Evolutionary conservation across 208 protist genomes (phyloP), one percentile per base, ranked within the genome.

Genomic region (Leishmania amazonensis): DNA sequence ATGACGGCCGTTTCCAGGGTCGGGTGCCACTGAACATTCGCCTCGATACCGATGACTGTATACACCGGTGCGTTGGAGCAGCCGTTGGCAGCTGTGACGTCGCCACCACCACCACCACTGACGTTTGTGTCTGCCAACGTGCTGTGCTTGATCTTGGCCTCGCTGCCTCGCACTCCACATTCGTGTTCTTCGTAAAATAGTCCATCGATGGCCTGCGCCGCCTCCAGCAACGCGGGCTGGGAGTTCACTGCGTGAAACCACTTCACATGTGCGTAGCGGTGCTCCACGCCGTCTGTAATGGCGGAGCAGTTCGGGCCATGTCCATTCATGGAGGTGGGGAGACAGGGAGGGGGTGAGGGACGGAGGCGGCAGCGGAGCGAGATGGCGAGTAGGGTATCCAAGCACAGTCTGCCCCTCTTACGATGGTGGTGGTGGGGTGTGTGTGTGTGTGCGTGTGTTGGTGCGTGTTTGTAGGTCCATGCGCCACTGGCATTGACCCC

Each of bases 241-340:
- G 83, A 75, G 81, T 90, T 92, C 31, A 88, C 83, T 3, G 87
- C 86, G 62, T 90, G 89, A 51, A 77, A 82, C 87, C 87, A 89
- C 38, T 51, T 73, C 5, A 67, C 81, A 62, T 62, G 40, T 51
- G 51, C 21, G 65, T 83, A 83, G 42, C 65, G 71, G n/a, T 81
- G 35, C 45, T 57, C 28, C 28, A 64, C 64, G 24, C 49, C 64
- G 13, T 38, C 24, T 28, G 1, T 45, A 28, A 71, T 71, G 38
- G 19, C 38, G 35, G 65, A 15, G 65, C 31, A 9, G 62, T 7
- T 68, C 21, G 62, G 31, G 62, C 13, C 28, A 40, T 40, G 31
- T 3, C 62, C 62, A 3, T 42, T 68, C 62, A 40, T 68, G 17
- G 62, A 21, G 62, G 7, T 13, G 5, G 17, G 31, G 31, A 42